Base-by-base conservation (phyloP, 1,284 basidiomycete genomes). In the Testicularia cyperi region DNA sequence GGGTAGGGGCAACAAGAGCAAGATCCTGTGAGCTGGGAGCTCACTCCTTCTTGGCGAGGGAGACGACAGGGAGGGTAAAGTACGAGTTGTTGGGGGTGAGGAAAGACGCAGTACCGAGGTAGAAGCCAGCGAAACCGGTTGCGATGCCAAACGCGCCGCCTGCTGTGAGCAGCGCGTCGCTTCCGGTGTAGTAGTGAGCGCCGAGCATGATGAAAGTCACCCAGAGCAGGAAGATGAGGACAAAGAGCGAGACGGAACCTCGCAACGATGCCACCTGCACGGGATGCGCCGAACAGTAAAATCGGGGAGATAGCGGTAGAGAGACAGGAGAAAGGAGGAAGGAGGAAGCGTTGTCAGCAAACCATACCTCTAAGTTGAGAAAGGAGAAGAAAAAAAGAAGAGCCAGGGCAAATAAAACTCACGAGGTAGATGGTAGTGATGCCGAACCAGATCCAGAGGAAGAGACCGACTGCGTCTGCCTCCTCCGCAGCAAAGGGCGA, bases 361-460 rank as follows among this genome's bases (percentile, higher is more conserved):
- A 27, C 9, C 26, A n/a, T 27, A 9, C 9, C 10, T 27, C 26
- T 27, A 27, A 9, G 26, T 27, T n/a, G n/a, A n/a, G n/a, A n/a
- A 20, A 23, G 9, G 4, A 19, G 4, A 32, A 2, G 28, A 1
- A 6, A 19, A 39, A 24, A 2, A 13, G 26, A 27, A n/a, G 4
- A 27, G 15, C 12, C 13, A 16, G n/a, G 15, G 3, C 19, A 18
- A 10, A 4, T n/a, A 6, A 6, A 21, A 34, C 32, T 34, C 19
- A 34, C 32, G 7, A 67, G 40, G 52, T 65, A 64, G 37, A 67
- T 40, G 24, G 61, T 64, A 10, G 65, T 67, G 41, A 67, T 65
- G 23, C 65, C 65, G 22, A 67, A 60, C 65, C 65, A 67, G 28
- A 67, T 45, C 54, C 54, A 67, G 21, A 64, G 48, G 48, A 44